A percentile compares a stretch with the other conserved stretches of the same genome.
Conservation (phyloP, 108 stramenopile genomes). For the Hondaea fermentalgiana region DNA sequence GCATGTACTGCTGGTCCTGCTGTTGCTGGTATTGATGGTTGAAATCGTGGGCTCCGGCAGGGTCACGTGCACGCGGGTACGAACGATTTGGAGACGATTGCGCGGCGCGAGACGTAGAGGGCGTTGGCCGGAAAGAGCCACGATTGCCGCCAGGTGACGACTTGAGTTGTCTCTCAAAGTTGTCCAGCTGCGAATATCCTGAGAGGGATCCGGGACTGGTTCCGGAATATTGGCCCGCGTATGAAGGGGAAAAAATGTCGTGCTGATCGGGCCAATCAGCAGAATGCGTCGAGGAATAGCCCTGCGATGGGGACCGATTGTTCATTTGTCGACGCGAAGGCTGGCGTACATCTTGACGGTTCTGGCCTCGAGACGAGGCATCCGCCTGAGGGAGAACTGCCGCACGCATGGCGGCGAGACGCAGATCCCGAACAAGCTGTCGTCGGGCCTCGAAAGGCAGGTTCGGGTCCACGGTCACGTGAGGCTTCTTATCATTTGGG, state of each 20-base stretch:
- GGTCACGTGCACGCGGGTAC: too few relatives aligned
- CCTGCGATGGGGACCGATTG: too few relatives aligned
- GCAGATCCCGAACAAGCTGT: not conserved
- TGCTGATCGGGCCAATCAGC: not conserved
- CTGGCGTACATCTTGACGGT: too few relatives aligned
- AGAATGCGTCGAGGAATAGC: too few relatives aligned
- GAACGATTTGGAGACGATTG: too few relatives aligned
- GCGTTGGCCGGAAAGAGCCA: too few relatives aligned
- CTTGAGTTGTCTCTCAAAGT: not conserved
- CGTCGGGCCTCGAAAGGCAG: not conserved
- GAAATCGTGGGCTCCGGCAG: too few relatives aligned
- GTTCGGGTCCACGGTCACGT: not conserved
- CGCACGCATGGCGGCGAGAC: not conserved
- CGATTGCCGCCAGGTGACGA: not conserved
- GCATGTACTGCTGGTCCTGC: too few relatives aligned
- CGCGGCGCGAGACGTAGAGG: too few relatives aligned
- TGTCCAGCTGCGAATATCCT: not conserved
- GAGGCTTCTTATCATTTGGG: not conserved
- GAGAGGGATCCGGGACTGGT: not conserved
- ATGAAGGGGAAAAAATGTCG: not conserved
- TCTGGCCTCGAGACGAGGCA: too few relatives aligned
- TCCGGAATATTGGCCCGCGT: not conserved
- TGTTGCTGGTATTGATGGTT: too few relatives aligned
- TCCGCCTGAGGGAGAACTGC: not conserved
- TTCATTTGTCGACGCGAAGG: too few relatives aligned